A percentile compares a stretch with the other conserved stretches of the same genome.
phyloP scores from a whole-genome alignment of 2,329 filamentous ascomycete species.

The Phaeosphaeriaceae sp. region DNA sequence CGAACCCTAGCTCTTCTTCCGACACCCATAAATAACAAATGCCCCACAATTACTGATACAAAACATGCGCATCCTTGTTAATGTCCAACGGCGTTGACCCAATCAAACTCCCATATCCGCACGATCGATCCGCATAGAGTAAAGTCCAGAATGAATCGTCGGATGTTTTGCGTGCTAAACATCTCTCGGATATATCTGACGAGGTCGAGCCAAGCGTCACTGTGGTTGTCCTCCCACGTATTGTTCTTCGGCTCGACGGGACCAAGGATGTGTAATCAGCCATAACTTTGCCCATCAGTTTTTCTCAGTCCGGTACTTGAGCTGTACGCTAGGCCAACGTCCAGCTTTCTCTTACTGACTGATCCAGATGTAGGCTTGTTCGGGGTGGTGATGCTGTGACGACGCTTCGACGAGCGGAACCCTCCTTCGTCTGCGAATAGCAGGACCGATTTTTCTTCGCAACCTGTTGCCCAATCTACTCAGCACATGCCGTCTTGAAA shows the following conservation, averaged over 20 bases:
- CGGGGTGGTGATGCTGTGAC: too few relatives aligned
- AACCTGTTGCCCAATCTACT: too few relatives aligned
- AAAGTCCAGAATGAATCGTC: slow-evolving; percentile 54
- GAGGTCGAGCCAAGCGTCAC: slow-evolving; percentile 40
- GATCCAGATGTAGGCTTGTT: too few relatives aligned
- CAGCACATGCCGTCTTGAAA: too few relatives aligned
- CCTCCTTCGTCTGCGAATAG: too few relatives aligned
- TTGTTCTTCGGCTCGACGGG: slow-evolving; percentile 55
- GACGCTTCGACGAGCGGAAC: too few relatives aligned
- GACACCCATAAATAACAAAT: slow-evolving; percentile 23
- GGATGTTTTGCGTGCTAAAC: slow-evolving; percentile 31
- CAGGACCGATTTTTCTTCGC: too few relatives aligned
- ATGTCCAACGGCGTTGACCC: slow-evolving; percentile 56
- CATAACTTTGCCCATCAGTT: not conserved
- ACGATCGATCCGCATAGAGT: slow-evolving; percentile 54
- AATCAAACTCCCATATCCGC: slow-evolving; percentile 56
- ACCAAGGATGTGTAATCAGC: slow-evolving; percentile 12
- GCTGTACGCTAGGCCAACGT: too few relatives aligned
- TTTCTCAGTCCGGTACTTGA: too few relatives aligned
- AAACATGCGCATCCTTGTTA: slow-evolving; percentile 47
- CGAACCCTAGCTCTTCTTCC: slow-evolving; percentile 50
- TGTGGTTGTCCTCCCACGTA: slow-evolving; percentile 41
- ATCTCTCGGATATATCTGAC: slow-evolving; percentile 54
- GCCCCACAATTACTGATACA: slow-evolving; percentile 17
- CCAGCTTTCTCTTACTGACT: too few relatives aligned